A percentile compares a stretch with the other conserved stretches of the same genome.
Evolutionary conservation across 192 early-diverging fungal genomes (phyloP).

Genomic region (Powellomyces hirtus): DNA sequence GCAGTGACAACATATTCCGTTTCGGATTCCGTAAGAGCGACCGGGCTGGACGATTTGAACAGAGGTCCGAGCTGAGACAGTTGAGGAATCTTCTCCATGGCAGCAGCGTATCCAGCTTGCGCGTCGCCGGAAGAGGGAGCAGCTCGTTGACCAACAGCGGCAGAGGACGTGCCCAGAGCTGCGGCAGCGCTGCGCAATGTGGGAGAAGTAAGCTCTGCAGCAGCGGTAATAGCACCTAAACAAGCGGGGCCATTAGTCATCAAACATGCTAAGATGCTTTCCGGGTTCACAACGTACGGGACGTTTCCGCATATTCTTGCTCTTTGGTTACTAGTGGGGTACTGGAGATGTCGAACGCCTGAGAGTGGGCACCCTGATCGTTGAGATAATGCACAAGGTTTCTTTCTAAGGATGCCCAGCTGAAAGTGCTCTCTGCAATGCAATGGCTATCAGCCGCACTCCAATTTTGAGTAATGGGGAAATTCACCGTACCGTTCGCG

Average conservation of each 20-base stretch:
- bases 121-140: constrained; percentile 44
- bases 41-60: constrained; percentile 79
- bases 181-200: neutral
- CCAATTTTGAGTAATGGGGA: neutral
- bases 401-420: constrained; percentile 79
- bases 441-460: neutral
- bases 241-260: neutral
- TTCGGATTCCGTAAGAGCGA: constrained; percentile 87
- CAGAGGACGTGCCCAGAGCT: neutral
- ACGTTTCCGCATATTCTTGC: constrained; percentile 80
- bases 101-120: constrained; percentile 72
- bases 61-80: constrained; percentile 80
- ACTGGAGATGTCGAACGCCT: constrained; percentile 72
- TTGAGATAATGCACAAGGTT: constrained; percentile 85
- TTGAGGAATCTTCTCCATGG: constrained; percentile 77
- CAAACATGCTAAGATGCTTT: neutral
- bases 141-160: neutral
- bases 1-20: constrained; percentile 93
- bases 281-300: constrained; percentile 39
- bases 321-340: constrained; percentile 81
- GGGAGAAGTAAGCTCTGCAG: constrained; percentile 33
- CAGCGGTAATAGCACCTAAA: constrained; percentile 35
- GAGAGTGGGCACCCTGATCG: constrained; percentile 54
- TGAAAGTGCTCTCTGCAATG: constrained; percentile 75
- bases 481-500: constrained; percentile 64